Conservation (phyloP, 1,284 basidiomycete genomes). For the Trichosporon inkin region DNA sequence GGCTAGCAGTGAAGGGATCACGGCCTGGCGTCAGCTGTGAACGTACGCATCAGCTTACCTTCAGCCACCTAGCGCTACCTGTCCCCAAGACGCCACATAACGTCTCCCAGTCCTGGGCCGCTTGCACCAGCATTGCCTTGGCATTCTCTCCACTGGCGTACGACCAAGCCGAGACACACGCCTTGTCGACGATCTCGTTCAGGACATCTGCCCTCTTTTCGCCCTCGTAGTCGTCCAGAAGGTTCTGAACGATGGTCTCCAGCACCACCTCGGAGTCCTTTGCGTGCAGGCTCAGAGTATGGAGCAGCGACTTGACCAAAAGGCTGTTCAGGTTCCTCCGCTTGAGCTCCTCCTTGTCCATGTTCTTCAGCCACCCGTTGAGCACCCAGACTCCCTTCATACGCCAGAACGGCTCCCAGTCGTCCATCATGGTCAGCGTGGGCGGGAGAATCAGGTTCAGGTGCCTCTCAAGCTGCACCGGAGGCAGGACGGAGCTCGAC, state of each 20-base stretch:
- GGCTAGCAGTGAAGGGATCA: conserved; percentile 43
- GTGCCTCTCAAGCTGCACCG: conserved; percentile 21
- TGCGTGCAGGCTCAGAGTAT: conserved; percentile 40
- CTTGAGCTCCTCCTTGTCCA: conserved; percentile 26
- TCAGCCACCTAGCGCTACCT: conserved; percentile 46
- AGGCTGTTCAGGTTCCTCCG: conserved; percentile 46
- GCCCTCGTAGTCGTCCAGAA: conserved; percentile 20
- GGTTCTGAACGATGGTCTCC: conserved; percentile 16
- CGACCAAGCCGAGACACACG: conserved; percentile 35
- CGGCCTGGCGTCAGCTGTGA: conserved; percentile 26
- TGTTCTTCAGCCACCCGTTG: conserved; percentile 26
- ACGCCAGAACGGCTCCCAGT: conserved; percentile 47
- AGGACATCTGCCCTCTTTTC: conserved; percentile 31
- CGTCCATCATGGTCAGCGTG: conserved; percentile 48
- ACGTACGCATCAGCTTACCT: conserved; percentile 29
- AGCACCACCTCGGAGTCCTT: not conserved
- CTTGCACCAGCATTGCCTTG: conserved; percentile 29
- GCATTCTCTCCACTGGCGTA: conserved; percentile 43
- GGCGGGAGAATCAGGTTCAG: conserved; percentile 46
- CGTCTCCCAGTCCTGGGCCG: conserved; percentile 35
- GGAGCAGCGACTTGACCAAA: conserved; percentile 36
- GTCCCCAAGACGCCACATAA: conserved; percentile 34
- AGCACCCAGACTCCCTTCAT: conserved; percentile 36
- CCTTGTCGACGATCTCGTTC: conserved; percentile 42
- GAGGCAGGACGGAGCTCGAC: conserved; percentile 12